Evolutionary conservation across 2,329 filamentous ascomycete genomes (phyloP), one percentile per base, ranked within the genome.

Genomic region (Didymella pinodella): DNA sequence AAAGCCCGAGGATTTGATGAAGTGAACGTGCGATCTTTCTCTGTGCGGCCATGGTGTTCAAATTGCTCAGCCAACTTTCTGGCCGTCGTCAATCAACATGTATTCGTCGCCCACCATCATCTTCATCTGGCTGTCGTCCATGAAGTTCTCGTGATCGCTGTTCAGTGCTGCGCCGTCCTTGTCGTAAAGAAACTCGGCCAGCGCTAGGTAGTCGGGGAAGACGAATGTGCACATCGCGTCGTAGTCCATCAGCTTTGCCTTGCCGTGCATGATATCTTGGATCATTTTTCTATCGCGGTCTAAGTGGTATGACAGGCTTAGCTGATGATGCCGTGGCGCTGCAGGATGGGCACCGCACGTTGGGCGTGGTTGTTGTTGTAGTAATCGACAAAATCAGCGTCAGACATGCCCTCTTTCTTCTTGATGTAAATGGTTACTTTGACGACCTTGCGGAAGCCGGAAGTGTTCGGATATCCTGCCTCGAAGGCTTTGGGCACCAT

Each of bases 171-270:
- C 80, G 25, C 74, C 76, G 2, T 78, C 78, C 44, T 78, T 77
- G 66, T 82, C 78, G 65, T 79, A 81, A 70, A 82, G 71, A 68
- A 81, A 82, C 62, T 73, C 76, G 28, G 79, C 80, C 51, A 81
- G 75, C n/a, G 75, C 73, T 52, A 77, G 72, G 57, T 81, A 82
- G 63, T 81, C 79, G 48, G 75, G 75, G 61, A 82, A 82, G 53
- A 80, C 78, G 65, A 81, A 81, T 11, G 79, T 81, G 70, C 80
- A 82, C 32, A 82, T 81, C 48, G 80, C 80, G 62, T 82, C 79
- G 65, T 80, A 81, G 49, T 79, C 75, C 48, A 80, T 64, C 58
- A 82, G 71, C 49, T 75, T 69, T 8, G 78, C 79, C 54, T 79
- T 77, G 20, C 80, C 79, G 54, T 79, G 78, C 64, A 82, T 68